These are phyloP conservation scores for Talaromyces atroroseus DNA, from an alignment of 2,329 filamentous ascomycete species.

Conservation along the genomic window DNA sequence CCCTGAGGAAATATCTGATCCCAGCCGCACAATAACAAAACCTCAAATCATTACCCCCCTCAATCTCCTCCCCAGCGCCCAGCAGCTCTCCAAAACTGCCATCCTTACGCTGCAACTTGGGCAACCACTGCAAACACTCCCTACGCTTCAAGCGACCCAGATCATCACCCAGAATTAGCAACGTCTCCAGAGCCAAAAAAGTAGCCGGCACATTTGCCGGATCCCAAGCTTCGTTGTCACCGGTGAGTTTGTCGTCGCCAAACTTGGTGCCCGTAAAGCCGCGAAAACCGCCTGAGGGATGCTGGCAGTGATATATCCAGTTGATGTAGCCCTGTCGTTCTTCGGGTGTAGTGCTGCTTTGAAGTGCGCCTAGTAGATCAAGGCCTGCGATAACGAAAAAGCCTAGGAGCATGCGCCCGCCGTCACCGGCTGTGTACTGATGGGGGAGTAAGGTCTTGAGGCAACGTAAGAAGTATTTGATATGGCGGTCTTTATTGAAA, in stretches of 20 bases:
- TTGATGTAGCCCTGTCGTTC: constrained; percentile 55
- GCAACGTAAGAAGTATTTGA: constrained; percentile 91
- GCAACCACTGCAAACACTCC: constrained; percentile 69
- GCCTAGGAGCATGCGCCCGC: constrained; percentile 80
- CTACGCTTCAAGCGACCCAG: constrained; percentile 61
- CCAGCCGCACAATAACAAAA: constrained; percentile 81
- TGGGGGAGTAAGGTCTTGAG: constrained; percentile 73
- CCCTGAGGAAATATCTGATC: constrained; percentile 75
- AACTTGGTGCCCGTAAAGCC: constrained; percentile 69
- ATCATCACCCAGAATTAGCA: constrained; percentile 62
- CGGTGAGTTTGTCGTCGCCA: constrained; percentile 41
- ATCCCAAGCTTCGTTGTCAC: constrained; percentile 58
- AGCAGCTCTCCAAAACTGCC: constrained; percentile 88
- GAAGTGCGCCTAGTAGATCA: constrained; percentile 66
- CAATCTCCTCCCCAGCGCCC: constrained; percentile 54
- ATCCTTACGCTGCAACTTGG: constrained; percentile 68
- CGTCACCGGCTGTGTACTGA: constrained; percentile 81
- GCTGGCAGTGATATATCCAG: constrained; percentile 85
- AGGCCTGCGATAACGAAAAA: constrained; percentile 85
- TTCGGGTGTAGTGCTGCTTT: constrained; percentile 47
- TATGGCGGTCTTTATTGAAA: constrained; percentile 57
- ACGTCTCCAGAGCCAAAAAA: constrained; percentile 74
- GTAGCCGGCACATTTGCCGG: constrained; percentile 82
- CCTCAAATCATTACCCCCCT: constrained; percentile 76
- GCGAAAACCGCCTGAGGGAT: constrained; percentile 80